Base-by-base conservation (phyloP, 805 yeast species). In the Debaryomyces tyrocola region DNA sequence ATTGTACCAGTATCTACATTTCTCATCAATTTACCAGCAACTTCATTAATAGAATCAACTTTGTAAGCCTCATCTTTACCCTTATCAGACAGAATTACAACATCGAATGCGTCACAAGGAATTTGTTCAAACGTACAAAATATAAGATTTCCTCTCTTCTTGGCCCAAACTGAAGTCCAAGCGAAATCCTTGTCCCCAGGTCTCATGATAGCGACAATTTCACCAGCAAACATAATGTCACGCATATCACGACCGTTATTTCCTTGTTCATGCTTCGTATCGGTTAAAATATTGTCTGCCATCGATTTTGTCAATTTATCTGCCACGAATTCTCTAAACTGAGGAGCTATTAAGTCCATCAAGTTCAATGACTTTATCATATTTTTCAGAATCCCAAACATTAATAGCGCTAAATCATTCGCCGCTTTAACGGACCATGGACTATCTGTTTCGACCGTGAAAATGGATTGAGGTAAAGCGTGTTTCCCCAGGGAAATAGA, bases 131-230 rank as follows among this genome's bases (percentile, higher is more conserved):
- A 84, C 70, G 89, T 89, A 70, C 94, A 84, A 41, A 90, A 85
- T 44, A 90, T 76, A 45, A 87, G 65, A 37, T 80, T 80, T 3
- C 84, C 84, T 53, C 84, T 82, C 48, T 82, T 73, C 57, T 90
- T 90, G 0, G 94, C 96, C 97, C 97, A 92, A 46, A 91, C 65
- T 0, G 96, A 87, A 9, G 96, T 90, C 87, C 96, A 84, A 0
- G 91, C 87, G 48, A 79, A 70, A 24, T 77, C 77, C 40, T 77
- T 77, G 40, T 69, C 75, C 14, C 87, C 86, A 11, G 84, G 82
- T 54, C 89, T 77, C 35, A 79, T 73, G 40, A 90, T 85, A 8
- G 95, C 96, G 10, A 90, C 82, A 40, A 90, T 82, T 56, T 88
- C 94, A 48, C 97, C 97, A 1, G 90, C 79, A 59, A 87, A 87